phyloP scores from a whole-genome alignment of 208 protist species.

The Phytomonas serpens region DNA sequence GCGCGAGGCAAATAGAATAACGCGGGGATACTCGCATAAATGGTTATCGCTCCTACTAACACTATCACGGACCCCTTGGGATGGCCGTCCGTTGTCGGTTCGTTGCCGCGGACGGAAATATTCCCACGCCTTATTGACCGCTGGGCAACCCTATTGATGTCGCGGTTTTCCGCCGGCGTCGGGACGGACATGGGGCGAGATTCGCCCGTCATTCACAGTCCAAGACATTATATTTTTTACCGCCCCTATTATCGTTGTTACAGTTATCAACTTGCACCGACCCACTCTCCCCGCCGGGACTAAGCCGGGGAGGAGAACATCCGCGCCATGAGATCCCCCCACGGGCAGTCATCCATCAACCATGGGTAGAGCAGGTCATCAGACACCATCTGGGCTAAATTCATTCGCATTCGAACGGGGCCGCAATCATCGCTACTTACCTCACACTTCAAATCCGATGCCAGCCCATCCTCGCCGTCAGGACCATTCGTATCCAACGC shows the following conservation, averaged over 20 bases:
- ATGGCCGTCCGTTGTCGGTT: too few species aligned
- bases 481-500: slow-evolving; percentile 15
- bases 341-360: slow-evolving; percentile 60
- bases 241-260: slow-evolving; percentile 2
- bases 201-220: not conserved
- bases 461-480: slow-evolving; percentile 4
- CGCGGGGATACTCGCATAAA: too few species aligned
- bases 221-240: not conserved
- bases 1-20: too few species aligned
- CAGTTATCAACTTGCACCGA: too few species aligned
- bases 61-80: too few species aligned
- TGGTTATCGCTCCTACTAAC: too few species aligned
- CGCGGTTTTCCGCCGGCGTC: not conserved
- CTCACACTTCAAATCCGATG: not conserved
- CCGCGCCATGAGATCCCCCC: slow-evolving; percentile 25
- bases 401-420: slow-evolving; percentile 13
- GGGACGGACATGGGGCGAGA: not conserved
- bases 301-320: not conserved
- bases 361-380: slow-evolving; percentile 43
- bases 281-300: not conserved
- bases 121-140: not conserved
- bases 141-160: not conserved
- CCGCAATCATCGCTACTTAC: not conserved
- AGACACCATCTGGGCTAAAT: slow-evolving; percentile 52
- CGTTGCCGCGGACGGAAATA: too few species aligned